phyloP scores from a whole-genome alignment of 164 flowering plant species.

The Macadamia tetraphylla region DNA sequence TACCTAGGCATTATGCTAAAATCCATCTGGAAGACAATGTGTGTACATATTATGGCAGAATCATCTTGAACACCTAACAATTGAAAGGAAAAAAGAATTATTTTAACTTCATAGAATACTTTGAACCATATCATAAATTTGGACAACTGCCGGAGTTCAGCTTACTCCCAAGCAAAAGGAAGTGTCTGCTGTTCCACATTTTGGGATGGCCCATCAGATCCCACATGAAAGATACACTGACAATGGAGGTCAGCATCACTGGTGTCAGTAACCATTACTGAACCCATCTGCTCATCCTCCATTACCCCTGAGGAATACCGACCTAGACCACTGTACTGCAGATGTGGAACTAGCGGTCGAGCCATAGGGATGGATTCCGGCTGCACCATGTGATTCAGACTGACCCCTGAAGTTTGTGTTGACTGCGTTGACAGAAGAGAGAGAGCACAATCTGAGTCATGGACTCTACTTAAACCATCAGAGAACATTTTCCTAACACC shows the following conservation, averaged over 20 bases:
- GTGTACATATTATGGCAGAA: background rate
- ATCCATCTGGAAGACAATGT: background rate
- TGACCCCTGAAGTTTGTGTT: slow-evolving; percentile 32
- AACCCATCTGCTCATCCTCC: slow-evolving; percentile 28
- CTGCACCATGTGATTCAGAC: slow-evolving; percentile 30
- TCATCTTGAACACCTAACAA: background rate
- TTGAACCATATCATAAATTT: background rate
- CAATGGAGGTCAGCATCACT: slow-evolving; percentile 24
- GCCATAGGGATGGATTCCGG: slow-evolving; percentile 25
- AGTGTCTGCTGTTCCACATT: slow-evolving; percentile 37
- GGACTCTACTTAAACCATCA: slow-evolving; percentile 28
- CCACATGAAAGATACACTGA: slow-evolving; percentile 33
- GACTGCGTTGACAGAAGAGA: slow-evolving; percentile 84
- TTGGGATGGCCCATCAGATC: slow-evolving; percentile 28
- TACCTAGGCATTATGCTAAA: background rate
- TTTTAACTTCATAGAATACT: background rate
- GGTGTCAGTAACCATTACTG: slow-evolving; percentile 25
- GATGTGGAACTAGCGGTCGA: slow-evolving; percentile 24
- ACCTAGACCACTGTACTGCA: slow-evolving; percentile 21
- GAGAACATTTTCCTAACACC: slow-evolving; percentile 21
- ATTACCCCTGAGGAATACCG: slow-evolving; percentile 18
- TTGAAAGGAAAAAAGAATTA: slow-evolving; percentile 3
- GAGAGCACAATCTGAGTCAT: slow-evolving; percentile 74
- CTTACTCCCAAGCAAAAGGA: slow-evolving; percentile 52
- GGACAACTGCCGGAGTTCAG: background rate